Conservation (phyloP, 352 stramenopile species). For the Bremia lactucae region DNA sequence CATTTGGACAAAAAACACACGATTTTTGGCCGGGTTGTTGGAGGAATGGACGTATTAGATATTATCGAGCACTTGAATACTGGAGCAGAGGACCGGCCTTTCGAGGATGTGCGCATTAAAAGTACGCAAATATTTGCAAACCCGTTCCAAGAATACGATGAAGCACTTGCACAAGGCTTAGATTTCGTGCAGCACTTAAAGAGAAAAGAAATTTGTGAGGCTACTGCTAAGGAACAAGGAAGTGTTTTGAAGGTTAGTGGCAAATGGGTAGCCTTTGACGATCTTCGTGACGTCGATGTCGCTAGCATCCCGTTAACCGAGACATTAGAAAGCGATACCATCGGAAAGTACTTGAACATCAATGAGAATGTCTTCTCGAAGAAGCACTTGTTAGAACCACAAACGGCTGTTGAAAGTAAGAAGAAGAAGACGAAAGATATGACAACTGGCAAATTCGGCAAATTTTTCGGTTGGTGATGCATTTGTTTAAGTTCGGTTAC, state of each 20-base stretch:
- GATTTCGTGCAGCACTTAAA: constrained; percentile 48
- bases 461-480: constrained; percentile 57
- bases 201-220: constrained; percentile 38
- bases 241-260: constrained; percentile 69
- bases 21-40: constrained; percentile 93
- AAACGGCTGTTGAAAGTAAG: constrained; percentile 59
- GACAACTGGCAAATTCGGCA: constrained; percentile 46
- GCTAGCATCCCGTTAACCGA: constrained; percentile 32
- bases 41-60: constrained; percentile 82
- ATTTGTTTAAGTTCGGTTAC: too few relatives aligned
- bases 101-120: constrained; percentile 75
- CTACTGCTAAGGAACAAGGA: constrained; percentile 40
- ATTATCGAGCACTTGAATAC: constrained; percentile 71
- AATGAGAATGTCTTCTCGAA: constrained; percentile 7
- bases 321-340: constrained; percentile 34
- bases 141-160: constrained; percentile 82
- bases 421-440: constrained; percentile 54
- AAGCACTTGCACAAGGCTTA: constrained; percentile 38
- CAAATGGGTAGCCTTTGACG: constrained; percentile 75
- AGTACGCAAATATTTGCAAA: constrained; percentile 78
- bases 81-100: constrained; percentile 68
- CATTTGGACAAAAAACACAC: constrained; percentile 98
- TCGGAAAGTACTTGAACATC: constrained; percentile 63
- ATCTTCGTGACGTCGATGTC: constrained; percentile 41
- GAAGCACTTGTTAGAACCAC: constrained; percentile 24